Percentiles rank a stretch among this genome's conserved stretches.
These are phyloP conservation scores for Leccinum pachyderme DNA, from an alignment of 1,284 basidiomycete species.

Conservation along the genomic window DNA sequence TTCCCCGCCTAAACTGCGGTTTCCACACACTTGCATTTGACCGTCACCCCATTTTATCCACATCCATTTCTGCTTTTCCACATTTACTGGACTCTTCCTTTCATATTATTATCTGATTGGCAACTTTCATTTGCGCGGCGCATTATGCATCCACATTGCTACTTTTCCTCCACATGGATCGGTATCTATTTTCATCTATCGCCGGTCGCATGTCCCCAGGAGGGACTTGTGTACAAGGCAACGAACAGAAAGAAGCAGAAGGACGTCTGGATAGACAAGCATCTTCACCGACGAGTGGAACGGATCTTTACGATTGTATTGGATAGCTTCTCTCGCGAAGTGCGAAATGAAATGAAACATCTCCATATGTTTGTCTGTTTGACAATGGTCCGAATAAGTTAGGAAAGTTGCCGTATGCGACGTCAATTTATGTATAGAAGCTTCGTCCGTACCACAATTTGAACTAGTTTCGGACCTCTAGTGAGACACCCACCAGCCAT, in stretches of 20 bases:
- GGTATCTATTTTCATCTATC: conserved; percentile 35
- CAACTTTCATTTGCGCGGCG: conserved; percentile 21
- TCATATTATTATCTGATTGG: conserved; percentile 33
- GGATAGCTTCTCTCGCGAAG: conserved; percentile 18
- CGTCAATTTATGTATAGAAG: background rate
- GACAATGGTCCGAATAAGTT: conserved; percentile 4
- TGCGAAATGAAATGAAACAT: conserved; percentile 31
- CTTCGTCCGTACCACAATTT: background rate
- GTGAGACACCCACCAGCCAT: background rate
- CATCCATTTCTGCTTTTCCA: conserved; percentile 7
- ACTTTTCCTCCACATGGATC: conserved; percentile 20
- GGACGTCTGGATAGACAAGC: conserved; percentile 14
- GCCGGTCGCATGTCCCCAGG: conserved; percentile 23
- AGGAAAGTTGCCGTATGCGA: background rate
- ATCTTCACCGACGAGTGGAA: conserved; percentile 13
- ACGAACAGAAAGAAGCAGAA: conserved; percentile 6
- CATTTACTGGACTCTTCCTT: conserved; percentile 11
- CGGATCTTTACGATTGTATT: conserved; percentile 27
- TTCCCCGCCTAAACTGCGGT: conserved; percentile 22
- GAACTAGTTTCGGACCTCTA: conserved; percentile 13
- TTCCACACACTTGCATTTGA: conserved; percentile 1
- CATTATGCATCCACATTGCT: conserved; percentile 33
- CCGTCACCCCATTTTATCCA: conserved; percentile 4
- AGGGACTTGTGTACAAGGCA: conserved; percentile 18
- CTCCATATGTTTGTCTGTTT: conserved; percentile 3